Percentiles rank a stretch among this genome's conserved stretches.
Evolutionary conservation across 2,329 filamentous ascomycete genomes (phyloP).

Genomic region (Cordyceps militaris): DNA sequence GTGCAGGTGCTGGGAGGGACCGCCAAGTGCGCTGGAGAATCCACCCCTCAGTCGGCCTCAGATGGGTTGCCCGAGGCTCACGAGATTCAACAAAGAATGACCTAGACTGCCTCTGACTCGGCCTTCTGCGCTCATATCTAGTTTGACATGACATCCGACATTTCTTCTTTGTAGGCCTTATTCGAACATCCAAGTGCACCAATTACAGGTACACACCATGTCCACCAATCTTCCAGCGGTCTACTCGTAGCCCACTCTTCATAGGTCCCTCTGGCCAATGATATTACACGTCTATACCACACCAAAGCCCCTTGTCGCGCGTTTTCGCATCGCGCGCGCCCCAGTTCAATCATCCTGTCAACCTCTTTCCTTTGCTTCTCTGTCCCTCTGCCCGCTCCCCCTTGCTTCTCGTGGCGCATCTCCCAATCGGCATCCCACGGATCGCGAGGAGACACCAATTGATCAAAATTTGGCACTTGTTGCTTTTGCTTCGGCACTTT

Average conservation of each 20-base stretch:
- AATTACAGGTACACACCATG: neutral
- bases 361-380: neutral
- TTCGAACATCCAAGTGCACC: too few relatives aligned
- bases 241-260: neutral
- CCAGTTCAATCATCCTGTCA: neutral
- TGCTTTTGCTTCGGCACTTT: neutral
- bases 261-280: neutral
- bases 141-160: too few relatives aligned
- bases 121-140: too few relatives aligned
- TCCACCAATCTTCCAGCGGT: neutral
- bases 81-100: too few relatives aligned
- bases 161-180: too few relatives aligned
- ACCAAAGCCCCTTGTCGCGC: neutral
- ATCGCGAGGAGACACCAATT: conserved; percentile 5
- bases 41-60: too few relatives aligned
- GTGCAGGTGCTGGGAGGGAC: neutral
- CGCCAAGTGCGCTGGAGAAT: neutral
- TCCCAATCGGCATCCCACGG: conserved; percentile 8
- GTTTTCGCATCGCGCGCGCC: conserved; percentile 12
- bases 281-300: neutral
- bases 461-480: neutral
- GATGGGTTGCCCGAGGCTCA: too few relatives aligned
- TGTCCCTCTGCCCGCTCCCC: neutral
- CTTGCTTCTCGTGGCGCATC: conserved; percentile 10
- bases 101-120: too few relatives aligned